Conservation (phyloP, 306 rosid genomes). For the Quillaja saponaria region DNA sequence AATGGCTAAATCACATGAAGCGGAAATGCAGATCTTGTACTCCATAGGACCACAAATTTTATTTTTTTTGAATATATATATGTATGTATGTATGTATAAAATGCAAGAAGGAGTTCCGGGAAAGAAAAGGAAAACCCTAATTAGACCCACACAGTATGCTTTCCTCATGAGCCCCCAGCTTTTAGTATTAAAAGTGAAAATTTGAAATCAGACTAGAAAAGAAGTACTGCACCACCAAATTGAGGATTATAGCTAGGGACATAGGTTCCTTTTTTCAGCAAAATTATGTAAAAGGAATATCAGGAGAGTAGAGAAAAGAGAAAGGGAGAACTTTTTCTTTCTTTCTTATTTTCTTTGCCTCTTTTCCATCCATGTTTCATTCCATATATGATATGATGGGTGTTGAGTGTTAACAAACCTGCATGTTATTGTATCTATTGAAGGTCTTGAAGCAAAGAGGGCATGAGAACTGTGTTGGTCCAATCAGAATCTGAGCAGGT, state of each 20-base stretch:
- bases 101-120: conserved; percentile 28
- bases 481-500: conserved; percentile 85
- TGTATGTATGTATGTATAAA: too few species aligned
- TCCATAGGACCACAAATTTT: too few species aligned
- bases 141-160: conserved; percentile 33
- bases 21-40: too few species aligned
- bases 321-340: conserved; percentile 23
- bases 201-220: conserved; percentile 41
- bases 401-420: conserved; percentile 42
- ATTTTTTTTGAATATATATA: too few species aligned
- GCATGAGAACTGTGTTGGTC: conserved; percentile 92
- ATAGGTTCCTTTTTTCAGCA: conserved; percentile 37
- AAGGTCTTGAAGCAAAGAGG: conserved; percentile 96
- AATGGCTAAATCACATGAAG: not conserved
- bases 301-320: conserved; percentile 20
- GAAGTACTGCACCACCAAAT: conserved; percentile 31
- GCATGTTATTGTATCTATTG: conserved; percentile 97
- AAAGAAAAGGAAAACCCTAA: conserved; percentile 44
- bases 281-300: conserved; percentile 44
- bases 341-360: conserved; percentile 5
- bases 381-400: conserved; percentile 6
- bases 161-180: conserved; percentile 30
- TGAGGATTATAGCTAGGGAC: conserved; percentile 23
- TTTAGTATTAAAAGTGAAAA: conserved; percentile 45
- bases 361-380: conserved; percentile 1